Evolutionary conservation across 768 basidiomycete species (phyloP).

Genomic region (Punctularia strigosozonata): DNA sequence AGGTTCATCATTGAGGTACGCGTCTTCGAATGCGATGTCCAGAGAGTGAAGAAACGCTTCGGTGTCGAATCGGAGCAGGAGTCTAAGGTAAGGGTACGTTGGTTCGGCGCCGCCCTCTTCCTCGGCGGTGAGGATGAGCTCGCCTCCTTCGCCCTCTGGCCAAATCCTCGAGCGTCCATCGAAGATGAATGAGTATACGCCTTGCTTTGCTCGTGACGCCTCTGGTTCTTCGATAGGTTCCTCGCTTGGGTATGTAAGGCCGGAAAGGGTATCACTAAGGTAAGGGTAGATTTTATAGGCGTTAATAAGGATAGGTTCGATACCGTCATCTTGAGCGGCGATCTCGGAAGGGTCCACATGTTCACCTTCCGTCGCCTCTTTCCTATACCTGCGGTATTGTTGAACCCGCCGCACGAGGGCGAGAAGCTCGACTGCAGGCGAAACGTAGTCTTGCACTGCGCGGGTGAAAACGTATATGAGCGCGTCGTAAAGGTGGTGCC

Average conservation of each 20-base stretch:
- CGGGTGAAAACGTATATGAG: slow-evolving; percentile 89
- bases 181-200: slow-evolving; percentile 77
- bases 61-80: slow-evolving; percentile 79
- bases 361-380: slow-evolving; percentile 16
- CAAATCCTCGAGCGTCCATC: slow-evolving; percentile 68
- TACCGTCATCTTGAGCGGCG: slow-evolving; percentile 21
- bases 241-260: slow-evolving; percentile 79
- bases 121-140: slow-evolving; percentile 62
- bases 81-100: slow-evolving; percentile 81
- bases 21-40: slow-evolving; percentile 91
- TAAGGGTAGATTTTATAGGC: slow-evolving; percentile 92
- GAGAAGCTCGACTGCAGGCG: slow-evolving; percentile 80
- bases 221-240: slow-evolving; percentile 56
- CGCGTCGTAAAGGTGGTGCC: slow-evolving; percentile 79
- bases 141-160: slow-evolving; percentile 63
- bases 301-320: slow-evolving; percentile 53
- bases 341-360: slow-evolving; percentile 3
- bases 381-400: slow-evolving; percentile 31
- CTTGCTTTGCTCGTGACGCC: slow-evolving; percentile 54
- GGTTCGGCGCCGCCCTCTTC: slow-evolving; percentile 69
- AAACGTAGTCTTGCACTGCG: slow-evolving; percentile 78
- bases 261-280: slow-evolving; percentile 68
- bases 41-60: slow-evolving; percentile 91
- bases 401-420: slow-evolving; percentile 62
- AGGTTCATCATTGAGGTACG: slow-evolving; percentile 74